Base-by-base conservation (phyloP, 2,329 filamentous ascomycete species). In the Pseudodiploospora longispora region DNA sequence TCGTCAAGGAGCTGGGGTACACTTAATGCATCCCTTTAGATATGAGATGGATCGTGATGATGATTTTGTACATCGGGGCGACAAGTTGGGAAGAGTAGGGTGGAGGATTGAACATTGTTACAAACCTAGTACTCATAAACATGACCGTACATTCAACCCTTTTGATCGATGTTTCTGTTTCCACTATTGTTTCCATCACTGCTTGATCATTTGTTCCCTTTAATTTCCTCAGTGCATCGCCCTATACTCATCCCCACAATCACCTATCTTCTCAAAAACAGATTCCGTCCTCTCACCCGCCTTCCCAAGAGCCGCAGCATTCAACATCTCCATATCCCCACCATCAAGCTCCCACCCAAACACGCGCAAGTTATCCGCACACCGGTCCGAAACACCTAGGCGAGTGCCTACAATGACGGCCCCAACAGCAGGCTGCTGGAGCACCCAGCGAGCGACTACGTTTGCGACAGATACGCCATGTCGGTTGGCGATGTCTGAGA, bases 341-440 rank as follows among this genome's bases (percentile, higher is more conserved):
- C 40, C 36, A 5, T 50, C 45, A 4, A 59, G 44, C 29, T 43
- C 44, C 49, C 51, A 56, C 1, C 49, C 51, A 36, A 55, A 52
- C 8, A 46, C 49, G 3, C 47, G 44, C 5, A 52, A 30, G n/a
- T 57, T 57, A 38, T 59, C 55, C 5, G 39, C 41, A 7, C 44
- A 48, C 2, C 52, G 55, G 9, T 46, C 51, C 27, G 54, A 54
- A 6, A 58, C 51, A 19, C 56, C 55, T 37, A 59, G 52, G 2
- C 71, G 55, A 3, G 64, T 65, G 2, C 72, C 71, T 4, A 75
- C 64, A 31, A 75, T 70, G 1, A 74, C 69, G 1, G 71, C 70
- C 4, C 67, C 70, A 0, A 75, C 71, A 41, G 62, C 62, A 4
- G 64, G 59, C 43, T 70, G 63, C 47, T 75, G 71, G 10, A 75